phyloP scores from a whole-genome alignment of 306 rosid genomes.

The Cajanus cajan region DNA sequence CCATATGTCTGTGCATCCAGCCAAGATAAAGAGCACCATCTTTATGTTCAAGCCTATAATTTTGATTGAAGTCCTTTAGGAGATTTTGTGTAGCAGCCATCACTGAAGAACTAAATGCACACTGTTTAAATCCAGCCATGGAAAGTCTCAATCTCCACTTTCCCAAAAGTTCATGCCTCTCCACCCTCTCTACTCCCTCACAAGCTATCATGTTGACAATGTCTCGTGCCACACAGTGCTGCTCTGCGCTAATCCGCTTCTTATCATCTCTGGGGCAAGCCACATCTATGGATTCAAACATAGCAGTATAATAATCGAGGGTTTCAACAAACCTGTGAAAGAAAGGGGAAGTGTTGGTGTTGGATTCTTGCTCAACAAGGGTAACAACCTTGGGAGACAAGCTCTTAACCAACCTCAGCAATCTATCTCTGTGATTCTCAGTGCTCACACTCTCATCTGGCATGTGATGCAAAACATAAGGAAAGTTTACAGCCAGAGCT shows the following conservation, averaged over 20 bases:
- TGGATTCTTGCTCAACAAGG: slow-evolving; percentile 88
- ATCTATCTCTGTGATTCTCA: slow-evolving; percentile 74
- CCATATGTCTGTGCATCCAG: slow-evolving; percentile 70
- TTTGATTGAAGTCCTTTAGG: slow-evolving; percentile 50
- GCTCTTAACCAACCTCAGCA: slow-evolving; percentile 71
- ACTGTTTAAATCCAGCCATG: slow-evolving; percentile 72
- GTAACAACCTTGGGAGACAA: slow-evolving; percentile 79
- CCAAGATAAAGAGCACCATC: slow-evolving; percentile 64
- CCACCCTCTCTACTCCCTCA: slow-evolving; percentile 83
- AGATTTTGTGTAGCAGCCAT: slow-evolving; percentile 33
- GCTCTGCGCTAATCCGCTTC: slow-evolving; percentile 67
- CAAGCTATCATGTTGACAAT: slow-evolving; percentile 94
- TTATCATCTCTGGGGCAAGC: slow-evolving; percentile 51
- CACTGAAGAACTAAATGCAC: slow-evolving; percentile 54
- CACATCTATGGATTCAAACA: slow-evolving; percentile 83
- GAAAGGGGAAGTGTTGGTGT: slow-evolving; percentile 88
- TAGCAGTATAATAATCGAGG: slow-evolving; percentile 68
- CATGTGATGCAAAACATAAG: slow-evolving; percentile 85
- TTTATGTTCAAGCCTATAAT: slow-evolving; percentile 44
- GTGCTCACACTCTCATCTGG: slow-evolving; percentile 93
- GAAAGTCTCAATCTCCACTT: slow-evolving; percentile 75
- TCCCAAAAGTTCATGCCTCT: slow-evolving; percentile 73
- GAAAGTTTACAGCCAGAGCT: slow-evolving; percentile 75
- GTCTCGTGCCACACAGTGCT: slow-evolving; percentile 87
- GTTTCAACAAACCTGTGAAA: slow-evolving; percentile 61